Conservation (phyloP, 805 yeast genomes). For the Saccharomycopsis amapae region DNA sequence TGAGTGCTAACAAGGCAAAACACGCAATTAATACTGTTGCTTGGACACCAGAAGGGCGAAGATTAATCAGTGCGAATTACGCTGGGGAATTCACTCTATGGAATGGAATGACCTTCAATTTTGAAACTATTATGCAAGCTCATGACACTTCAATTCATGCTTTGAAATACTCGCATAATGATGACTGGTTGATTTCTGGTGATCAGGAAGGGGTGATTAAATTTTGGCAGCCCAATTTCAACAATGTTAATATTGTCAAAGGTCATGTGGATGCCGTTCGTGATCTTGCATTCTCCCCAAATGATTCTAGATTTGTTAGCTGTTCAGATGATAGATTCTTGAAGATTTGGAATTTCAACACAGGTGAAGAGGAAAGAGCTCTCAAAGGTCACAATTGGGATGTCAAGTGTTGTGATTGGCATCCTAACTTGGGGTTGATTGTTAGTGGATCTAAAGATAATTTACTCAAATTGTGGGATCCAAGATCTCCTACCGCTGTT, state of each 20-base stretch:
- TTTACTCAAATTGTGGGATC: constrained; percentile 92
- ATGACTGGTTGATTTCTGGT: constrained; percentile 91
- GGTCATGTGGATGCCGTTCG: constrained; percentile 79
- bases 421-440: constrained; percentile 74
- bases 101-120: constrained; percentile 93
- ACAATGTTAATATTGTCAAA: constrained; percentile 66
- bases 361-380: constrained; percentile 72
- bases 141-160: constrained; percentile 87
- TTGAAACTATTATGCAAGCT: constrained; percentile 97
- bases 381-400: constrained; percentile 98
- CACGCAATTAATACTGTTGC: constrained; percentile 85
- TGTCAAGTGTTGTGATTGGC: constrained; percentile 97
- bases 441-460: constrained; percentile 96
- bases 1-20: constrained; percentile 83
- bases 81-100: constrained; percentile 95
- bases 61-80: constrained; percentile 82
- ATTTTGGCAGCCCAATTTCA: constrained; percentile 97
- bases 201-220: constrained; percentile 89
- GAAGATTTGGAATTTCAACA: constrained; percentile 92
- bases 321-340: constrained; percentile 87
- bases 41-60: constrained; percentile 96
- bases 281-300: constrained; percentile 84
- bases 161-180: constrained; percentile 76
- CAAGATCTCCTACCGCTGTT: constrained; percentile 67
- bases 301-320: constrained; percentile 86